Conservation (phyloP, 306 rosid genomes). For the Lathyrus sativus region DNA sequence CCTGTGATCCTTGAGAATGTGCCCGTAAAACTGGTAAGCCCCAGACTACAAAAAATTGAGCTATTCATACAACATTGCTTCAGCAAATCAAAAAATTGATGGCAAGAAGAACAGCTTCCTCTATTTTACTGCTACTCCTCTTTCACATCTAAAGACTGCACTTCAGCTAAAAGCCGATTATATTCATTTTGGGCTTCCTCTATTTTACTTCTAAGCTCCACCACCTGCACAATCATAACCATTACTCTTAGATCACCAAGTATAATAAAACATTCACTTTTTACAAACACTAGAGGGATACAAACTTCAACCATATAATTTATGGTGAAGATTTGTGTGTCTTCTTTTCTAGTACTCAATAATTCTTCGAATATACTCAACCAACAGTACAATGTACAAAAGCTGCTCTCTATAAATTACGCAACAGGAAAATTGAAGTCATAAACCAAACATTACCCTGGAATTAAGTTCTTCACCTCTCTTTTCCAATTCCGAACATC, state of each 20-base stretch:
- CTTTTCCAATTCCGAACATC: conserved; percentile 63
- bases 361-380: conserved; percentile 8
- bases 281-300: neutral
- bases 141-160: conserved; percentile 47
- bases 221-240: conserved; percentile 54
- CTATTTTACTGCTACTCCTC: conserved; percentile 42
- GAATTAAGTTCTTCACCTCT: conserved; percentile 53
- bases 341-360: neutral
- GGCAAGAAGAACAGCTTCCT: conserved; percentile 36
- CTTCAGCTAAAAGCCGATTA: conserved; percentile 48
- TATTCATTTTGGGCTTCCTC: conserved; percentile 46
- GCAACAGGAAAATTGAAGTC: conserved; percentile 21
- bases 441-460: conserved; percentile 56
- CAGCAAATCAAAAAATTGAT: conserved; percentile 35
- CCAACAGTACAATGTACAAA: neutral
- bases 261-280: neutral
- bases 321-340: neutral
- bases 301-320: conserved; percentile 8
- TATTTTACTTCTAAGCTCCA: conserved; percentile 53
- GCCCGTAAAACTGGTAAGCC: conserved; percentile 30
- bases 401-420: conserved; percentile 5
- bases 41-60: conserved; percentile 13
- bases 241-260: conserved; percentile 16
- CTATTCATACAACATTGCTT: conserved; percentile 36
- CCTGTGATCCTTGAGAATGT: neutral